Base-by-base conservation (phyloP, 345 rosid species). In the Microthlaspi erraticum region DNA sequence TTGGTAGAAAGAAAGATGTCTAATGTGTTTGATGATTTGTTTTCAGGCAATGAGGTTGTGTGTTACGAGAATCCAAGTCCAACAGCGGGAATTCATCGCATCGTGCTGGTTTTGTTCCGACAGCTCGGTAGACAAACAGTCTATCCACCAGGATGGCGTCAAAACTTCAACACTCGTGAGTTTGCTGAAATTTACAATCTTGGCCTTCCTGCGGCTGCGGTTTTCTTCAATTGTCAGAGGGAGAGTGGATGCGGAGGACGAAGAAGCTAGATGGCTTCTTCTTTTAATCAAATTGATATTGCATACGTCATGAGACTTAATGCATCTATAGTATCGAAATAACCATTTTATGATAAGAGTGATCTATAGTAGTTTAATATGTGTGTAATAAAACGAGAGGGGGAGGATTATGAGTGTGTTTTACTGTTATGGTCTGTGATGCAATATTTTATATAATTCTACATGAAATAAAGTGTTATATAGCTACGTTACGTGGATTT, bases 121-220 rank as follows among this genome's bases (percentile, higher is more conserved):
- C 98, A 93, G 60, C 81, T 82, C 7, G 92, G 96, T 2, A 81
- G 96, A 74, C 97, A 93, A 56, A 87, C 97, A 0, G 97, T 93
- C 29, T 90, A 88, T n/a, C 85, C 87, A 4, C 98, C 98, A 0
- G 92, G 87, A 10, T 93, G 98, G 97, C 91, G 98, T 13, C 97
- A 85, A 80, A 81, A 86, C 55, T 93, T 93, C 81, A 83, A 68
- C 72, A 90, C 97, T 50, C 82, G 82, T 65, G 87, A 93, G 56
- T 93, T 93, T 45, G 97, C 97, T 20, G 92, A 86, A 71, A 86
- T 91, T 8, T 93, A 91, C 82, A 91, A 93, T 59, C 90, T 93
- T 0, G 94, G 98, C 0, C 68, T 37, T 3, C 98, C 98, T 0
- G 98, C 86, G 23, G 93, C 98, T 0, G 86, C 97, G 0, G 85